A percentile compares a stretch with the other conserved stretches of the same genome.
phyloP scores from a whole-genome alignment of 1,139 yeast genomes.

The Spathaspora sp. region DNA sequence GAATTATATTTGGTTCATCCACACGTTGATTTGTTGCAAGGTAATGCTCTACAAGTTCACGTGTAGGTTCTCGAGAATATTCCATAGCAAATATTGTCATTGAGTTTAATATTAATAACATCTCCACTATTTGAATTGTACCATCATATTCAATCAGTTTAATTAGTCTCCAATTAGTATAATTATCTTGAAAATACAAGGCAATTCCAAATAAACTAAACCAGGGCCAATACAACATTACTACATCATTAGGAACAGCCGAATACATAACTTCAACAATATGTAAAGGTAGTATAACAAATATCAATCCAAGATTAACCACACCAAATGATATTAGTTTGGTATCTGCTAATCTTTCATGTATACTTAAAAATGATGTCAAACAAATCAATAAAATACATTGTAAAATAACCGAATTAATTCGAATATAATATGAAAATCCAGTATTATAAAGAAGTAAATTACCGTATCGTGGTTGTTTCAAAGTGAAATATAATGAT shows the following conservation, averaged over 20 bases:
- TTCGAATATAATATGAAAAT: conserved; percentile 27
- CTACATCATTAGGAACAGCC: conserved; percentile 32
- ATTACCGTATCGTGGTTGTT: conserved; percentile 18
- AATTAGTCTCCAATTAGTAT: conserved; percentile 26
- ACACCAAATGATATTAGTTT: conserved; percentile 23
- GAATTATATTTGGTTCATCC: conserved; percentile 47
- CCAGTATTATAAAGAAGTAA: conserved; percentile 30
- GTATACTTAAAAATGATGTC: conserved; percentile 19
- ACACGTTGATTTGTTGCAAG: conserved; percentile 12
- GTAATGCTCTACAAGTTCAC: conserved; percentile 20
- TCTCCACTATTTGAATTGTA: conserved; percentile 16
- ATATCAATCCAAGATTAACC: conserved; percentile 10
- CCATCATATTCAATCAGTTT: conserved; percentile 14
- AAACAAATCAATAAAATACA: conserved; percentile 21
- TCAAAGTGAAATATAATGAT: conserved; percentile 22
- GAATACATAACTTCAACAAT: conserved; percentile 33
- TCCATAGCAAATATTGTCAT: conserved; percentile 24
- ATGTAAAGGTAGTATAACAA: conserved; percentile 39
- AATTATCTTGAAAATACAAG: conserved; percentile 30
- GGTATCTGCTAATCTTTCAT: conserved; percentile 20
- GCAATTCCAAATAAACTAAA: conserved; percentile 21
- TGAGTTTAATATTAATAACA: conserved; percentile 20
- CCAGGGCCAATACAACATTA: conserved; percentile 46
- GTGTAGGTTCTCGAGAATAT: conserved; percentile 23
- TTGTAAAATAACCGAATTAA: conserved; percentile 27